A percentile compares a stretch with the other conserved stretches of the same genome.
Conservation (phyloP, 2,329 filamentous ascomycete species). For the Talaromyces sp. region DNA sequence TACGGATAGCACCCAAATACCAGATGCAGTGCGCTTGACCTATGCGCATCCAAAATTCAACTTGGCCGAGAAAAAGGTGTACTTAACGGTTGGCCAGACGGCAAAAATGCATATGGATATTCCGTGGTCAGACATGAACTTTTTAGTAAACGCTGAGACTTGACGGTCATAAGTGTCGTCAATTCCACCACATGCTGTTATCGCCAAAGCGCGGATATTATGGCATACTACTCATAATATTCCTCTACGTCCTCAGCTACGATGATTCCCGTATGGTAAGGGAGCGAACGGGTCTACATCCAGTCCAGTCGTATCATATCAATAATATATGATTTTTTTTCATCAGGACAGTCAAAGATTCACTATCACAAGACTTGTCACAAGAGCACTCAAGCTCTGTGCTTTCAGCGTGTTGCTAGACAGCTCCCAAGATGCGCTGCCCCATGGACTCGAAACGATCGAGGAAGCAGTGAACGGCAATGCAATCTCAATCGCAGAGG, state of each 20-base stretch:
- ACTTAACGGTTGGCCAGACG: constrained; percentile 9
- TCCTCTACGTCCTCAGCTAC: not conserved
- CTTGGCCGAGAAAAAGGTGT: constrained; percentile 3
- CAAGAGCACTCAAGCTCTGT: constrained; percentile 6
- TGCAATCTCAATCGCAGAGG: not conserved
- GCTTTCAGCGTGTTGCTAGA: constrained; percentile 2
- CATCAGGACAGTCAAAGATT: not conserved
- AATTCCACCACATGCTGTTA: not conserved
- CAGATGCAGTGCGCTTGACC: constrained; percentile 5
- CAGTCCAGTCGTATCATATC: no score
- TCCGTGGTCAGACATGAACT: constrained; percentile 2
- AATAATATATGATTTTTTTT: no score
- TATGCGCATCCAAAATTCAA: constrained; percentile 16
- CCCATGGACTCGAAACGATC: constrained; percentile 12
- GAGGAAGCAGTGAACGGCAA: constrained; percentile 9
- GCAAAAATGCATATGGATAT: constrained; percentile 12
- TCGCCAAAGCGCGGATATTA: not conserved
- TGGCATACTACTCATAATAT: not conserved
- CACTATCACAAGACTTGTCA: constrained; percentile 14
- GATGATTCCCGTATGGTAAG: not conserved
- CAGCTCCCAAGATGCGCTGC: constrained; percentile 9
- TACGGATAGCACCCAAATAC: not conserved
- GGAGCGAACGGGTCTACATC: no score
- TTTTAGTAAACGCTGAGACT: not conserved
- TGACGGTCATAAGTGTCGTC: not conserved